Evolutionary conservation across 139 green algal species (phyloP).

Genomic region (Chlorella sp.): DNA sequence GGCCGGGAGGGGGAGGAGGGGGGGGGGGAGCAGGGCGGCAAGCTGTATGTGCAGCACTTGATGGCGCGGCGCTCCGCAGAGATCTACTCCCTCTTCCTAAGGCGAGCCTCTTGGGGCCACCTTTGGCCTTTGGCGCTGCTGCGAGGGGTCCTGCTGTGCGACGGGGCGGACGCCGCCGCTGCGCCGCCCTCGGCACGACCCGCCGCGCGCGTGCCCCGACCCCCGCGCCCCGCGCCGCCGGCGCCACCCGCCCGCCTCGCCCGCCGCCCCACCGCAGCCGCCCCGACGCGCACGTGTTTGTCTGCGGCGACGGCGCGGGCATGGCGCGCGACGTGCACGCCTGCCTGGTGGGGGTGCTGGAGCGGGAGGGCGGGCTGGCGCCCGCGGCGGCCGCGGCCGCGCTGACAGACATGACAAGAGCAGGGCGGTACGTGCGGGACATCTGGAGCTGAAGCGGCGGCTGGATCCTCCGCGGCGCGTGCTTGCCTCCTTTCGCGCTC

Average conservation of each 20-base stretch:
- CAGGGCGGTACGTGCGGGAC: conserved; percentile 81
- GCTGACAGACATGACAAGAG: conserved; percentile 65
- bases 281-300: conserved; percentile 74
- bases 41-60: conserved; percentile 91
- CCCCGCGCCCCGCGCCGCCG: not conserved
- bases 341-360: conserved; percentile 63
- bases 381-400: conserved; percentile 39
- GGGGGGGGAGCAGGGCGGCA: conserved; percentile 30
- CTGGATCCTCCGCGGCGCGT: no score
- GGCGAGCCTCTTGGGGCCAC: no score
- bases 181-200: not conserved
- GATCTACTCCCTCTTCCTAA: conserved; percentile 44
- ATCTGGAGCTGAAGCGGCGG: conserved; percentile 82
- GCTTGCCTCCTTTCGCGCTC: no score
- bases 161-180: not conserved
- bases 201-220: not conserved
- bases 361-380: conserved; percentile 43
- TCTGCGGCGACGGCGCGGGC: conserved; percentile 85
- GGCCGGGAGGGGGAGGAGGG: no score
- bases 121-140: no score
- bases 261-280: no score
- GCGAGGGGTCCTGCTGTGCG: no score
- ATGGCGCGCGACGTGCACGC: conserved; percentile 97
- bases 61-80: conserved; percentile 62
- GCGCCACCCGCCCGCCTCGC: no score